Evolutionary conservation across 805 yeast genomes (phyloP).

Genomic region (Zygosaccharomyces rouxii): DNA sequence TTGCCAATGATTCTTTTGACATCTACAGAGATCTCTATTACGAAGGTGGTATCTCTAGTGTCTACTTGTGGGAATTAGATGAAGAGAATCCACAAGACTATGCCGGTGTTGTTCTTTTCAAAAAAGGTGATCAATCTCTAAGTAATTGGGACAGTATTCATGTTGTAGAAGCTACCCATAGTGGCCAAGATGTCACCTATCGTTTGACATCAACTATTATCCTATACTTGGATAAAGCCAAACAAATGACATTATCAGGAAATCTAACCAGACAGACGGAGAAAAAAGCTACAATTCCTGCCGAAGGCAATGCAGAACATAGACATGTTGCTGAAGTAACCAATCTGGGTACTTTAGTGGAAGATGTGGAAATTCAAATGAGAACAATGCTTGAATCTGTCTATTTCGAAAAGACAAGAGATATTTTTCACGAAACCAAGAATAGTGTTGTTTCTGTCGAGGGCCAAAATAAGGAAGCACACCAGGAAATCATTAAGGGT

Average conservation of each 20-base stretch:
- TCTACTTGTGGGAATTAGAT: conserved; percentile 87
- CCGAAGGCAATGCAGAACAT: conserved; percentile 18
- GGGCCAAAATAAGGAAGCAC: conserved; percentile 28
- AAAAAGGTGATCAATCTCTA: conserved; percentile 45
- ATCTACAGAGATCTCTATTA: conserved; percentile 89
- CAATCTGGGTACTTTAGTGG: conserved; percentile 79
- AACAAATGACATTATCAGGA: conserved; percentile 61
- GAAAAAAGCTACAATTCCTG: conserved; percentile 42
- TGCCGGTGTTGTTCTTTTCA: conserved; percentile 87
- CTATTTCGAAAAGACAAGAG: conserved; percentile 91
- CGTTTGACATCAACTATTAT: conserved; percentile 85
- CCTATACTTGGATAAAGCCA: conserved; percentile 51
- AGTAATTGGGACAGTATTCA: conserved; percentile 93
- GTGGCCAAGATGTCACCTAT: conserved; percentile 44
- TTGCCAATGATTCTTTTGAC: conserved; percentile 88
- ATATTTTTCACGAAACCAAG: conserved; percentile 70
- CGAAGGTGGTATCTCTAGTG: conserved; percentile 89
- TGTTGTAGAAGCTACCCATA: conserved; percentile 69
- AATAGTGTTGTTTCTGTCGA: conserved; percentile 28
- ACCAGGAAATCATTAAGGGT: conserved; percentile 37
- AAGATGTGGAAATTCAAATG: conserved; percentile 81
- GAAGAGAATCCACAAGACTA: conserved; percentile 47
- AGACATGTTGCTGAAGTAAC: conserved; percentile 67
- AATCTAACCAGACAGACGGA: conserved; percentile 81
- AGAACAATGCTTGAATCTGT: conserved; percentile 88